Conservation (phyloP, 2,329 filamentous ascomycete genomes). For the Fusarium domesticum region DNA sequence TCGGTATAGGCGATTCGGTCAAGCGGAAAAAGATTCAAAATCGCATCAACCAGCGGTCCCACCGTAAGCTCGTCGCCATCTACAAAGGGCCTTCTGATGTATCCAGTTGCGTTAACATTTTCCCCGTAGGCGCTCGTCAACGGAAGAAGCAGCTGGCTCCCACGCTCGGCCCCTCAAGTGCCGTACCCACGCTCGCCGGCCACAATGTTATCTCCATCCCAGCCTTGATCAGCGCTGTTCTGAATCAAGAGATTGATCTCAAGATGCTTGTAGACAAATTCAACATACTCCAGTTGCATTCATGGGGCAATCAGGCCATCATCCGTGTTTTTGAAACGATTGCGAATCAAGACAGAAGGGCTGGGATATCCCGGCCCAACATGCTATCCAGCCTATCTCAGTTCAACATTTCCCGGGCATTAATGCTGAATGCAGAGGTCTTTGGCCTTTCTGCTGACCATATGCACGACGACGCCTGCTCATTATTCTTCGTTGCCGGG, state of each 20-base stretch:
- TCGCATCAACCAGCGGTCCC: conserved; percentile 3
- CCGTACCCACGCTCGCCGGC: no score
- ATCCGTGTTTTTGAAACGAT: background rate
- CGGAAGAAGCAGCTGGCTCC: no score
- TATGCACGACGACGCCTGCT: conserved; percentile 1
- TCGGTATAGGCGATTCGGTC: background rate
- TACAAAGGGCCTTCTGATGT: no score
- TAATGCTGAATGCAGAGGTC: background rate
- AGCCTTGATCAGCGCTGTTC: no score
- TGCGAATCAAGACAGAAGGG: conserved; percentile 1
- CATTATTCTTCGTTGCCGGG: background rate
- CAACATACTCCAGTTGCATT: no score
- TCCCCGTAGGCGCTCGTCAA: no score
- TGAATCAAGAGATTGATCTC: no score
- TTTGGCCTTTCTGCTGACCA: background rate
- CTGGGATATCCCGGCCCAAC: background rate
- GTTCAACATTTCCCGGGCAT: conserved; percentile 1
- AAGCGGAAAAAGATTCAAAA: conserved; percentile 2
- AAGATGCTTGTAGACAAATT: no score
- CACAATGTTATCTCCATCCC: no score
- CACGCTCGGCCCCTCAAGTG: no score
- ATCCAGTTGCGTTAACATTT: no score
- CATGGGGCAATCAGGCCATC: no score
- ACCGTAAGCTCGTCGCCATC: background rate
- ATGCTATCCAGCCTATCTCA: conserved; percentile 1